A percentile compares a stretch with the other conserved stretches of the same genome.
Conservation (phyloP, 2,329 filamentous ascomycete genomes). For the Proliferodiscus dingleyae region DNA sequence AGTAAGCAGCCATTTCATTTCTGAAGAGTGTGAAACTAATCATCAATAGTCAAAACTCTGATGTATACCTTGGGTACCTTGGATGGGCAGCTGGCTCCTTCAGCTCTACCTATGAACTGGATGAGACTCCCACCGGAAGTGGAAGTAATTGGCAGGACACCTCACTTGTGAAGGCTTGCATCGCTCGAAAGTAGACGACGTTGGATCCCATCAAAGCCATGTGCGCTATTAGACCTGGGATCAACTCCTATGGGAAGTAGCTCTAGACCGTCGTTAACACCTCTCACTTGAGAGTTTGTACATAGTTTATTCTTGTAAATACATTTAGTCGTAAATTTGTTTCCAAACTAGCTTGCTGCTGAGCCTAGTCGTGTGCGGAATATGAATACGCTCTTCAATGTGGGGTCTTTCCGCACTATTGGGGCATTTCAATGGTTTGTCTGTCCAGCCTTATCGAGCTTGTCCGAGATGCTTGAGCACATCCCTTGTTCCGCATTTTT, state of each 20-base stretch:
- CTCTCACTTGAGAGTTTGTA: not conserved
- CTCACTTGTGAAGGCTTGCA: conserved; percentile 22
- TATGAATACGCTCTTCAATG: too few relatives aligned
- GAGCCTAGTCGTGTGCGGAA: too few relatives aligned
- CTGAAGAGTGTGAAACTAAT: not conserved
- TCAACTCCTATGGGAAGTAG: not conserved
- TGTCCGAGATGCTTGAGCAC: too few relatives aligned
- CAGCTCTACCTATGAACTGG: conserved; percentile 21
- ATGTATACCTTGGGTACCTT: conserved; percentile 36
- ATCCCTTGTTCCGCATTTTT: too few relatives aligned
- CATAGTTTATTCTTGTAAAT: not conserved
- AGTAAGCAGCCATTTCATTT: conserved; percentile 15
- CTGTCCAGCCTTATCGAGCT: too few relatives aligned
- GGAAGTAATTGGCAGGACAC: conserved; percentile 19
- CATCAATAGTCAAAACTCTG: conserved; percentile 28
- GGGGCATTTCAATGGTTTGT: too few relatives aligned
- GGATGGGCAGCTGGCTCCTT: conserved; percentile 37
- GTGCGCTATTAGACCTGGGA: not conserved
- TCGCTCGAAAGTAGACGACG: conserved; percentile 11
- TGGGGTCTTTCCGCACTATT: too few relatives aligned
- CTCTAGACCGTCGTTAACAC: too few relatives aligned
- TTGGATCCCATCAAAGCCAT: not conserved
- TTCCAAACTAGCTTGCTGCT: too few relatives aligned
- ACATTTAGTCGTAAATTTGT: too few relatives aligned
- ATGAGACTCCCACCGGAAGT: conserved; percentile 22